Evolutionary conservation across 1,284 basidiomycete species (phyloP), one percentile per base, ranked within the genome.

Genomic region (Golubevia sp.): DNA sequence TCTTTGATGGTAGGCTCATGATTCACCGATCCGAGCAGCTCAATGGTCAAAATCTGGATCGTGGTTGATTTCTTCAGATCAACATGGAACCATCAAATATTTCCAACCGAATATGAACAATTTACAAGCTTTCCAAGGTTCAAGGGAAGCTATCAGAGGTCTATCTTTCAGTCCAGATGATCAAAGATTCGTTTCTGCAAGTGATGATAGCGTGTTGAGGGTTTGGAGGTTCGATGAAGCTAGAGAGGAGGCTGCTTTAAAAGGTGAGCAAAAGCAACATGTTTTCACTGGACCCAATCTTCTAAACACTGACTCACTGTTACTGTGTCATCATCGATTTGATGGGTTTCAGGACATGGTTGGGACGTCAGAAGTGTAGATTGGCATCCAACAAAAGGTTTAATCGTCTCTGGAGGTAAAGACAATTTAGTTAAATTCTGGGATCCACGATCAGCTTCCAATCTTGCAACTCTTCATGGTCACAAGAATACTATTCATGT

Each of bases 371-470:
- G 96, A 82, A 97, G 94, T 74, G 93, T 98, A 1, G 92, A 97
- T 85, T 99, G 96, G 96, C 96, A 99, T 85, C 93, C 94, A 2
- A 93, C 91, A 2, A 97, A 98, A 84, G 95, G 96, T 2, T 86
- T 99, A 4, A 88, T 99, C 20, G 93, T 92, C 1, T 94, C 92
- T 0, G 96, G 97, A 25, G 92, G 92, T 78, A 98, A 98, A 85
- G 97, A 99, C 84, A 97, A 98, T 84, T 89, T 94, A 72, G 94
- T 99, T 85, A 99, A 98, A 80, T 98, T 99, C 84, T 99, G 96
- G 96, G 96, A 99, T 85, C 97, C 96, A 5, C 88, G 30, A 34
- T 34, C 30, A 5, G 4, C 30, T 1, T 69, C 62, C 7, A 72
- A 73, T 49, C 55, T 76, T n/a, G 74, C 72, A 15, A 76, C 74